Evolutionary conservation across 352 stramenopile species (phyloP), one percentile per base, ranked within the genome.

Genomic region (Achlya hypogyna): DNA sequence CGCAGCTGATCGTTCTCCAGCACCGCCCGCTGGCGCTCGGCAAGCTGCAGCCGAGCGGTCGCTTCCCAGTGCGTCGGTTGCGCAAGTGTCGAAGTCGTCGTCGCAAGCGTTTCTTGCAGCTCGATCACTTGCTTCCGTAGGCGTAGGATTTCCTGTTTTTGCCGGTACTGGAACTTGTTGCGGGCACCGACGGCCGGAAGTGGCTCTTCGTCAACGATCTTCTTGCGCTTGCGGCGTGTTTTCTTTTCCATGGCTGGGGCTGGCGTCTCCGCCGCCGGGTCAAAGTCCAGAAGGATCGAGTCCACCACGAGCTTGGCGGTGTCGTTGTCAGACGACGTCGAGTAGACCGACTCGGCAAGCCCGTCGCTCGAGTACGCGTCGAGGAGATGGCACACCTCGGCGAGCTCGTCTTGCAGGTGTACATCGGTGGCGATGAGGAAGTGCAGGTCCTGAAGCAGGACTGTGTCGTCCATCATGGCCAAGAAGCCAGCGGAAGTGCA

Each of bases 151-250:
- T 64, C 54, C 27, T 52, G 54, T 25, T 52, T 64, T 32, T 64
- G 54, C 4, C 53, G 53, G 23, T 64, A 64, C 35, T 64, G 54
- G 25, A 64, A 64, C 32, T 38, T 35, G 28, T 64, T 64, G n/a
- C 54, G 35, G 8, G 54, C 54, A 9, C 54, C 54, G 32, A 47
- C 38, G 5, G 14, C n/a, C 9, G 54, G 54, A 5, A 64, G 28
- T 43, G 14, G 6, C 53, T 28, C 31, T 2, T 64, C 27, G 18
- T 63, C 29, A 4, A 25, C n/a, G 38, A 45, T 45, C 38, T 45
- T 45, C 6, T 45, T 45, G 38, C 38, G 38, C 38, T 45, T 45
- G 12, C 38, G 38, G n/a, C 38, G 38, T 45, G 2, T 10, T 10
- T 45, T 10, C 38, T 45, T 45, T 45, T 9, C 12, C 38, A 45